Percentiles rank a stretch among this genome's conserved stretches.
These are phyloP conservation scores for Flaveria bidentis DNA, from an alignment of 129 eudicot species.

Conservation along the genomic window DNA sequence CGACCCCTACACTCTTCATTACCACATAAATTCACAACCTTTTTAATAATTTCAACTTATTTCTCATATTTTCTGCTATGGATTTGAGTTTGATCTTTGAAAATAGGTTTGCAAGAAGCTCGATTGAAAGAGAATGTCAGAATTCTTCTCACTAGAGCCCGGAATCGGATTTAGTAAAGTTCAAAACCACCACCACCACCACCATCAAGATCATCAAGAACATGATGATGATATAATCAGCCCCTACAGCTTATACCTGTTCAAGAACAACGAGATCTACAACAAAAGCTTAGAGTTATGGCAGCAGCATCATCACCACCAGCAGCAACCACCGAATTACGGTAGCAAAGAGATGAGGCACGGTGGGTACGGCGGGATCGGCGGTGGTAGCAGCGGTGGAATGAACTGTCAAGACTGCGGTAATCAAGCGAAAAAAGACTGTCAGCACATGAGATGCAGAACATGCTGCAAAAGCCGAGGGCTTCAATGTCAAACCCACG, in stretches of 20 bases:
- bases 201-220: slow-evolving; percentile 29
- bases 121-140: slow-evolving; percentile 52
- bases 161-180: slow-evolving; percentile 36
- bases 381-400: slow-evolving; percentile 28
- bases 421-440: slow-evolving; percentile 87
- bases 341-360: slow-evolving; percentile 47
- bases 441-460: slow-evolving; percentile 73
- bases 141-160: slow-evolving; percentile 65
- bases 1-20: slow-evolving; percentile 47
- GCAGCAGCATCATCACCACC: slow-evolving; percentile 65
- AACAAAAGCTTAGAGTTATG: slow-evolving; percentile 81
- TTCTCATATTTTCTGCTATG: slow-evolving; percentile 36
- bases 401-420: slow-evolving; percentile 89
- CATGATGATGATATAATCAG: slow-evolving; percentile 18
- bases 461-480: slow-evolving; percentile 87
- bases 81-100: slow-evolving; percentile 45
- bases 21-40: slow-evolving; percentile 39
- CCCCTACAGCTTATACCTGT: slow-evolving; percentile 45
- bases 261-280: slow-evolving; percentile 81
- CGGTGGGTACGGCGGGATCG: slow-evolving; percentile 39
- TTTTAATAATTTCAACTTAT: slow-evolving; percentile 5
- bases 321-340: slow-evolving; percentile 19
- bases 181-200: slow-evolving; percentile 25
- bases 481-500: slow-evolving; percentile 72
- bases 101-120: neutral